Evolutionary conservation across 2,329 filamentous ascomycete species (phyloP).

Genomic region (Pyrenochaeta sp.): DNA sequence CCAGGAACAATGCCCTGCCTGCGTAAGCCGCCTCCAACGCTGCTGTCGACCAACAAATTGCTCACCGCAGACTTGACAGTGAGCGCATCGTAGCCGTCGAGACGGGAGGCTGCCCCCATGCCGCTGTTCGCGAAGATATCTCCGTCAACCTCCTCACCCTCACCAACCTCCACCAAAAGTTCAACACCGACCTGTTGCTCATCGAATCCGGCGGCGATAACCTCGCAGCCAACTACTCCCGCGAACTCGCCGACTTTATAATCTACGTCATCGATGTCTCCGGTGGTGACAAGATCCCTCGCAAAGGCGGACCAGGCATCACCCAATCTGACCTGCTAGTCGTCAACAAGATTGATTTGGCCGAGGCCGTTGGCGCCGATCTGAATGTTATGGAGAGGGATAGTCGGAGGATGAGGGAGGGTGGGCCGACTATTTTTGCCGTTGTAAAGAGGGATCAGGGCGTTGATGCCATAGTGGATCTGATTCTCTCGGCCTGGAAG

Average conservation of each 20-base stretch:
- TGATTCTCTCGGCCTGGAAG: slow-evolving; percentile 93
- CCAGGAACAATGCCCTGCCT: slow-evolving; percentile 82
- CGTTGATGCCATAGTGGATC: slow-evolving; percentile 83
- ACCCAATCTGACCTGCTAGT: slow-evolving; percentile 94
- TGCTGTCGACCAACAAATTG: not conserved
- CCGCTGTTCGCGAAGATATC: slow-evolving; percentile 96
- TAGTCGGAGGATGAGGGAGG: slow-evolving; percentile 91
- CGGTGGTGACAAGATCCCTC: slow-evolving; percentile 94
- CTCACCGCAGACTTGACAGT: slow-evolving; percentile 14
- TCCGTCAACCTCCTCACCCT: slow-evolving; percentile 91
- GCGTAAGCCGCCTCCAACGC: slow-evolving; percentile 51
- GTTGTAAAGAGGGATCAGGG: slow-evolving; percentile 94
- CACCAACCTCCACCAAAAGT: slow-evolving; percentile 84
- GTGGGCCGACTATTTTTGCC: slow-evolving; percentile 93
- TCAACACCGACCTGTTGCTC: slow-evolving; percentile 82
- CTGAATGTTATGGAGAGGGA: slow-evolving; percentile 93
- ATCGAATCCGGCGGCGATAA: slow-evolving; percentile 98
- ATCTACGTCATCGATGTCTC: slow-evolving; percentile 98
- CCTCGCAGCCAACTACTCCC: slow-evolving; percentile 92
- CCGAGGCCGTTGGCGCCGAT: slow-evolving; percentile 89
- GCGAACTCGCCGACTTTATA: slow-evolving; percentile 96
- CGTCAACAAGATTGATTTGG: slow-evolving; percentile 97
- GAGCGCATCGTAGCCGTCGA: slow-evolving; percentile 93
- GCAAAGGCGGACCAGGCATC: slow-evolving; percentile 96
- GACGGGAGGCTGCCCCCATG: slow-evolving; percentile 96